These are phyloP conservation scores for Verticillium tricorpus DNA, from an alignment of 2,329 filamentous ascomycete genomes.

Conservation along the genomic window DNA sequence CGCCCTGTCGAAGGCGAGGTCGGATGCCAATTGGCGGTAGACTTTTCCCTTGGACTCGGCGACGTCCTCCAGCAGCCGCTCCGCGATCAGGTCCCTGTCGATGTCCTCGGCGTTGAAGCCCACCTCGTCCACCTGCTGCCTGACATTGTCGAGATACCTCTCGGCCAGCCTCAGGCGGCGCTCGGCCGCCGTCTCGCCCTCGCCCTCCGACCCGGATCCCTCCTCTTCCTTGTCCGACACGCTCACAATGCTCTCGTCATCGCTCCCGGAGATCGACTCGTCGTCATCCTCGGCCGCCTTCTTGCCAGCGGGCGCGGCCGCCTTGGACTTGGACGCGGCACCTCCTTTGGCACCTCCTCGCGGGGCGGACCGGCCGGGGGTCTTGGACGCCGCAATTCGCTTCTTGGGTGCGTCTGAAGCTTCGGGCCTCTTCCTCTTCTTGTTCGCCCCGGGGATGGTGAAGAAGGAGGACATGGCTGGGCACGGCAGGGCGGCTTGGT, in stretches of 20 bases:
- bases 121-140: slow-evolving; percentile 73
- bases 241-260: slow-evolving; percentile 50
- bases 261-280: slow-evolving; percentile 85
- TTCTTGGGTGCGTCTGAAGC: slow-evolving; percentile 56
- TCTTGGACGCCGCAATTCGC: slow-evolving; percentile 45
- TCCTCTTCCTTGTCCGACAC: slow-evolving; percentile 40
- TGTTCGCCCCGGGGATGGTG: slow-evolving; percentile 77
- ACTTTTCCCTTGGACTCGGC: slow-evolving; percentile 87
- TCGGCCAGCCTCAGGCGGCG: slow-evolving; percentile 83
- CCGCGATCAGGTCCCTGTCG: slow-evolving; percentile 86
- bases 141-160: slow-evolving; percentile 86
- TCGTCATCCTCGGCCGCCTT: slow-evolving; percentile 44
- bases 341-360: slow-evolving; percentile 35
- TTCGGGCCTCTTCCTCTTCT: slow-evolving; percentile 77
- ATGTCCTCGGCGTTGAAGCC: slow-evolving; percentile 95
- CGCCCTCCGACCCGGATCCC: slow-evolving; percentile 53
- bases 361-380: slow-evolving; percentile 26
- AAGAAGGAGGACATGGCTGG: slow-evolving; percentile 90
- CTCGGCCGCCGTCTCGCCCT: slow-evolving; percentile 85
- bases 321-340: slow-evolving; percentile 18
- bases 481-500: slow-evolving; percentile 11
- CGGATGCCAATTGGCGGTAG: slow-evolving; percentile 72
- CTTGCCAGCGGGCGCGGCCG: slow-evolving; percentile 29
- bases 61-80: slow-evolving; percentile 85
- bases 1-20: slow-evolving; percentile 65